Conservation (phyloP, 176 grass and related monocot species). For the Eleusine indica region DNA sequence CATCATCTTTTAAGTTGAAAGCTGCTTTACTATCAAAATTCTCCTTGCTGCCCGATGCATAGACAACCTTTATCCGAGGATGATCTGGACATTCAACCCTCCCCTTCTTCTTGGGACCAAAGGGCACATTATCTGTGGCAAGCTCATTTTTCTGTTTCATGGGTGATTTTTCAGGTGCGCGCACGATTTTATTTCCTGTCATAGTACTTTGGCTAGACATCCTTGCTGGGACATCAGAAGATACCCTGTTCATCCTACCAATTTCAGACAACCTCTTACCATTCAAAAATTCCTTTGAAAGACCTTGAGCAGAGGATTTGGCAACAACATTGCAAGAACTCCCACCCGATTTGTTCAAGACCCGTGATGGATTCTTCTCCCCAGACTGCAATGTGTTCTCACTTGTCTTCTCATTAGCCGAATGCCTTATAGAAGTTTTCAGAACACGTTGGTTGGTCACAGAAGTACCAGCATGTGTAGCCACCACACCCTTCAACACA, state of each 20-base stretch:
- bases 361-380: background rate
- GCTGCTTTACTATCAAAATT: conserved; percentile 35
- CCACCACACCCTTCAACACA: background rate
- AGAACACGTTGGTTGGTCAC: background rate
- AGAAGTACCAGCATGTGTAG: background rate
- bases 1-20: conserved; percentile 34
- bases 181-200: background rate
- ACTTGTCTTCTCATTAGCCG: background rate
- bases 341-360: background rate
- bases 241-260: conserved; percentile 5
- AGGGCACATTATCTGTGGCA: conserved; percentile 5
- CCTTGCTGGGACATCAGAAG: background rate
- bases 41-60: conserved; percentile 8
- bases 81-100: conserved; percentile 27
- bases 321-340: background rate
- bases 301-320: conserved; percentile 23
- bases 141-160: background rate
- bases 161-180: conserved; percentile 23
- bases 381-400: background rate
- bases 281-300: background rate
- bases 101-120: conserved; percentile 29
- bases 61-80: background rate
- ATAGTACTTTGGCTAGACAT: background rate
- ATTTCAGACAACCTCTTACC: conserved; percentile 7
- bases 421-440: background rate